These are phyloP conservation scores for Aspergillus sp. DNA, from an alignment of 2,329 filamentous ascomycete species.

Conservation along the genomic window DNA sequence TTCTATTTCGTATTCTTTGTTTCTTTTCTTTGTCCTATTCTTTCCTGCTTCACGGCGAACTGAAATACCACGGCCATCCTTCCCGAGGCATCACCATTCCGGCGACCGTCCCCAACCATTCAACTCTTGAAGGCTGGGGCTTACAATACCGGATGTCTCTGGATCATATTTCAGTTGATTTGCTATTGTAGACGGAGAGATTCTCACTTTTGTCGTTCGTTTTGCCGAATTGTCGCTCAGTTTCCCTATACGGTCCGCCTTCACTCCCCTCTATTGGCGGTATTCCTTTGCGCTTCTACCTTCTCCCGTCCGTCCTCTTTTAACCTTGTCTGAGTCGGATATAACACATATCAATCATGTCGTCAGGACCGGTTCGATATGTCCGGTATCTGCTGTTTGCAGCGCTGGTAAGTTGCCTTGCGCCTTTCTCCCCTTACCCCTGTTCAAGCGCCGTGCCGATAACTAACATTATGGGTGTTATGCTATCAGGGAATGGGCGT, in stretches of 20 bases:
- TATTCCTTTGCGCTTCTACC: background rate
- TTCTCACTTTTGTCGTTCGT: background rate
- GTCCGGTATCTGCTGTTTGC: slow-evolving; percentile 68
- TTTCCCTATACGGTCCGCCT: background rate
- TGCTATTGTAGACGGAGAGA: background rate
- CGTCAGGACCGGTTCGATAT: slow-evolving; percentile 31
- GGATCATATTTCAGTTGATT: too few species aligned
- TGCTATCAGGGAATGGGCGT: slow-evolving; percentile 54
- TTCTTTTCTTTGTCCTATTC: too few species aligned
- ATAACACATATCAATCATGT: slow-evolving; percentile 19
- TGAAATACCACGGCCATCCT: too few species aligned
- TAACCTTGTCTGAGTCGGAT: slow-evolving; percentile 13
- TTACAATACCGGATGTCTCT: background rate
- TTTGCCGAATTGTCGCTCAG: background rate
- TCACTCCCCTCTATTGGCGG: background rate
- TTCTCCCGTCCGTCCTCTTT: slow-evolving; percentile 5
- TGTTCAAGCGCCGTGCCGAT: slow-evolving; percentile 9
- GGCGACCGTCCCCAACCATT: too few species aligned
- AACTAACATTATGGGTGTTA: background rate
- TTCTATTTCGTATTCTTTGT: too few species aligned
- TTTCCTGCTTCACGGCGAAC: too few species aligned
- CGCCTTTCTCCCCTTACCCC: background rate
- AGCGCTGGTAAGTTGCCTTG: slow-evolving; percentile 61
- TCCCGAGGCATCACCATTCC: too few species aligned
- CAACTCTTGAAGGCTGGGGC: background rate